Conservation (phyloP, 371 early-diverging fungal species). For the Vairimorpha ceranae region DNA sequence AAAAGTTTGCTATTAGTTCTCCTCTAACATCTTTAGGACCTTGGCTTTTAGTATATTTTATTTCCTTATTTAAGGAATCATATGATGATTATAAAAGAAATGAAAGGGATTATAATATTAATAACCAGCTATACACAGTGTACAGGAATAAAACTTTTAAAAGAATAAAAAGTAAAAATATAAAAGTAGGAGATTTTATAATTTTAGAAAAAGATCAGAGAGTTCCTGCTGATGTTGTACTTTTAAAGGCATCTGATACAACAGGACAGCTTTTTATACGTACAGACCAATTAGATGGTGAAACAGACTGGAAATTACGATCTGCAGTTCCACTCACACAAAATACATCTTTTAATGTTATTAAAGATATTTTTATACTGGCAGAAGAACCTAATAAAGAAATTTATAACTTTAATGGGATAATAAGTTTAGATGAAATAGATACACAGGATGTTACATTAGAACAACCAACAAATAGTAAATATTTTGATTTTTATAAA, state of each 20-base stretch:
- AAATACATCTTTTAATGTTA: not conserved
- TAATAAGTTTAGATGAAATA: conserved; percentile 61
- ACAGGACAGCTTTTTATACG: conserved; percentile 84
- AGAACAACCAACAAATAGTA: not conserved
- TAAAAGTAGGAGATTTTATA: conserved; percentile 85
- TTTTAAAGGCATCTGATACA: conserved; percentile 72
- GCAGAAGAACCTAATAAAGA: conserved; percentile 88
- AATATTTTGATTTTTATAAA: conserved; percentile 4
- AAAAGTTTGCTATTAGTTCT: conserved; percentile 69
- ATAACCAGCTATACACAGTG: conserved; percentile 41
- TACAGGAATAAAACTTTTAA: conserved; percentile 16
- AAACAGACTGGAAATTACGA: conserved; percentile 95
- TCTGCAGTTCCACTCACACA: conserved; percentile 27
- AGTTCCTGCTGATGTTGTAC: conserved; percentile 76
- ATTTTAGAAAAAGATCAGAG: conserved; percentile 79
- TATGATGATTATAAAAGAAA: conserved; percentile 82
- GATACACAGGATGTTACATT: conserved; percentile 4
- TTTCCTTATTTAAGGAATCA: conserved; percentile 89
- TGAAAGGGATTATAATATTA: conserved; percentile 69
- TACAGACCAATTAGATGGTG: conserved; percentile 97
- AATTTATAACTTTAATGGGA: conserved; percentile 85
- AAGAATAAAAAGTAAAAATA: conserved; percentile 66
- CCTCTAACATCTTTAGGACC: conserved; percentile 86
- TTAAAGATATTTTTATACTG: conserved; percentile 39
- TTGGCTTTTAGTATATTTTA: conserved; percentile 76